These are phyloP conservation scores for Corchorus capsularis DNA, from an alignment of 345 rosid genomes.

Conservation along the genomic window DNA sequence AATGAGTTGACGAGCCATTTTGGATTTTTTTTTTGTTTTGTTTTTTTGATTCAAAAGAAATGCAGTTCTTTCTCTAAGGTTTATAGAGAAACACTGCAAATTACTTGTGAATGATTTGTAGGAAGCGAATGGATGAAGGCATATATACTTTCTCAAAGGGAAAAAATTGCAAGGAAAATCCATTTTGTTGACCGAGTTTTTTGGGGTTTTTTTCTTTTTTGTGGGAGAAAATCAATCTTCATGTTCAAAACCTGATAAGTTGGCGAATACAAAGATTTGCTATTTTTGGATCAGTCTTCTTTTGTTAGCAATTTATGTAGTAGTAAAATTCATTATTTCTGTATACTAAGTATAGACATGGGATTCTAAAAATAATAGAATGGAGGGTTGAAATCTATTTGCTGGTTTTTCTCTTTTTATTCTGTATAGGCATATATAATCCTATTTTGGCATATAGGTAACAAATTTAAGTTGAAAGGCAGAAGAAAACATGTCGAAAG, in stretches of 20 bases:
- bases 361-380: too few relatives aligned
- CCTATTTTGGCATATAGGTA: too few relatives aligned
- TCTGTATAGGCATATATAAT: too few relatives aligned
- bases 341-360: too few relatives aligned
- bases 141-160: neutral
- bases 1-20: slow-evolving; percentile 36
- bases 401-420: too few relatives aligned
- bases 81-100: slow-evolving; percentile 26
- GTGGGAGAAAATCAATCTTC: neutral
- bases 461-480: too few relatives aligned
- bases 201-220: neutral
- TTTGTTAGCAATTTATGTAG: too few relatives aligned
- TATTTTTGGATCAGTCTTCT: neutral
- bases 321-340: too few relatives aligned
- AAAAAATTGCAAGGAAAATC: neutral
- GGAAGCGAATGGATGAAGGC: neutral
- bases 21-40: neutral
- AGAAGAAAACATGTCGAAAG: too few relatives aligned
- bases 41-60: neutral
- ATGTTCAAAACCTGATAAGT: neutral
- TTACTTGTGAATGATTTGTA: neutral
- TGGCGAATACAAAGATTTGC: neutral
- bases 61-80: slow-evolving; percentile 21
- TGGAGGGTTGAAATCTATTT: too few relatives aligned
- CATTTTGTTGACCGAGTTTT: slow-evolving; percentile 15